These are phyloP conservation scores for Yarrowia galli DNA, from an alignment of 1,139 yeast species.

Conservation along the genomic window DNA sequence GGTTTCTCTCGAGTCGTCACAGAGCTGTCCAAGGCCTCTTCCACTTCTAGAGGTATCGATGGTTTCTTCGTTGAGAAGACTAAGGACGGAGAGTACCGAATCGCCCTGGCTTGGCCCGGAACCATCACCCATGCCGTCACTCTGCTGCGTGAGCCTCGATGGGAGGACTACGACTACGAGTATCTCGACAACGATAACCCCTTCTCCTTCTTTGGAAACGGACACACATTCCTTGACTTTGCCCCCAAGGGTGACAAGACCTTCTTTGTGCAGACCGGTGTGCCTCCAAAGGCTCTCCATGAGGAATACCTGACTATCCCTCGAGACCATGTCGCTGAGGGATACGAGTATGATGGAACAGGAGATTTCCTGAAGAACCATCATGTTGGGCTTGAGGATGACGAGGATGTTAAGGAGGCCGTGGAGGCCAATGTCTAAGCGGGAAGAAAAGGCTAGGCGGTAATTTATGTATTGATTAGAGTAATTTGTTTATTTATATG, in stretches of 20 bases:
- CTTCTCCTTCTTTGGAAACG: slow-evolving; percentile 40
- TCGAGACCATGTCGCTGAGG: slow-evolving; percentile 27
- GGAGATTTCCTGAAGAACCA: slow-evolving; percentile 34
- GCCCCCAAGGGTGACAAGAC: slow-evolving; percentile 39
- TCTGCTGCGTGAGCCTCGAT: slow-evolving; percentile 42
- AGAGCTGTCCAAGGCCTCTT: slow-evolving; percentile 40
- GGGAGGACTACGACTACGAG: slow-evolving; percentile 44
- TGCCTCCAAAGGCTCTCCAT: slow-evolving; percentile 15
- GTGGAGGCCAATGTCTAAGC: neutral
- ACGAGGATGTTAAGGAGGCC: slow-evolving; percentile 9
- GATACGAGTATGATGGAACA: slow-evolving; percentile 28
- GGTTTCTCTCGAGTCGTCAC: slow-evolving; percentile 41
- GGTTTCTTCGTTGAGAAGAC: slow-evolving; percentile 43
- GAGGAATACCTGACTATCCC: slow-evolving; percentile 24
- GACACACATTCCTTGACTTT: slow-evolving; percentile 40
- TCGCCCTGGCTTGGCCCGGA: slow-evolving; percentile 44
- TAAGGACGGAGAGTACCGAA: slow-evolving; percentile 40
- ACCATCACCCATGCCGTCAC: slow-evolving; percentile 42
- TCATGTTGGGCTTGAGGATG: slow-evolving; percentile 24
- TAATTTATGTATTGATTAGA: slow-evolving; percentile 23
- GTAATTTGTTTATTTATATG: neutral
- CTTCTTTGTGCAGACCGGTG: slow-evolving; percentile 29
- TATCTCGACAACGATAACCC: slow-evolving; percentile 39
- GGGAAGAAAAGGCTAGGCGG: neutral
- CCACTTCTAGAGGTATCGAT: slow-evolving; percentile 41